Conservation (phyloP, 345 rosid genomes). For the Eucalyptus caleyi region DNA sequence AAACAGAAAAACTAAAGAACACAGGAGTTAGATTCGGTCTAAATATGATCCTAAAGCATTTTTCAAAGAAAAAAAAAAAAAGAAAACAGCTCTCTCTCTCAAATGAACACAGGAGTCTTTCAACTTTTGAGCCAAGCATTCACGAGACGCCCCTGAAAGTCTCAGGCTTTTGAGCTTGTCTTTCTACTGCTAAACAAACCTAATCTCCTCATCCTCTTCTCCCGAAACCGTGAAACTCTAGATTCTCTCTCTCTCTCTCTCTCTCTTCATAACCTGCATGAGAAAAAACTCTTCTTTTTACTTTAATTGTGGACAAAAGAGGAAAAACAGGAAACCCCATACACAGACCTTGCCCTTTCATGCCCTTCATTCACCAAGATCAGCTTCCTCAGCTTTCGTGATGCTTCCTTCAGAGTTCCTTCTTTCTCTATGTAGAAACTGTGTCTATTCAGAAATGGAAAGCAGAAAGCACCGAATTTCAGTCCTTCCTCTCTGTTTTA, state of each 20-base stretch:
- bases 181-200: constrained; percentile 30
- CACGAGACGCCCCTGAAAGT: constrained; percentile 81
- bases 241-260: background rate
- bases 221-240: constrained; percentile 9
- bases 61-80: background rate
- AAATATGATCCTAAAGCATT: background rate
- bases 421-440: background rate
- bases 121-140: constrained; percentile 47
- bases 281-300: background rate
- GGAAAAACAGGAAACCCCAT: background rate
- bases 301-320: background rate
- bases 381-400: background rate
- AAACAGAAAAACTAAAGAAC: background rate
- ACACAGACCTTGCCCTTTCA: background rate
- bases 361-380: background rate
- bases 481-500: background rate
- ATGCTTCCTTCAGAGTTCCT: background rate
- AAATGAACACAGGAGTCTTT: background rate
- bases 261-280: background rate
- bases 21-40: background rate
- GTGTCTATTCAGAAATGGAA: background rate
- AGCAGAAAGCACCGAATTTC: constrained; percentile 12
- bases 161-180: constrained; percentile 51
- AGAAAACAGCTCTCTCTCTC: background rate
- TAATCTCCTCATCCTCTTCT: constrained; percentile 15